Percentiles rank a stretch among this genome's conserved stretches.
Conservation (phyloP, 2,329 filamentous ascomycete species). For the Fusarium metavorans region DNA sequence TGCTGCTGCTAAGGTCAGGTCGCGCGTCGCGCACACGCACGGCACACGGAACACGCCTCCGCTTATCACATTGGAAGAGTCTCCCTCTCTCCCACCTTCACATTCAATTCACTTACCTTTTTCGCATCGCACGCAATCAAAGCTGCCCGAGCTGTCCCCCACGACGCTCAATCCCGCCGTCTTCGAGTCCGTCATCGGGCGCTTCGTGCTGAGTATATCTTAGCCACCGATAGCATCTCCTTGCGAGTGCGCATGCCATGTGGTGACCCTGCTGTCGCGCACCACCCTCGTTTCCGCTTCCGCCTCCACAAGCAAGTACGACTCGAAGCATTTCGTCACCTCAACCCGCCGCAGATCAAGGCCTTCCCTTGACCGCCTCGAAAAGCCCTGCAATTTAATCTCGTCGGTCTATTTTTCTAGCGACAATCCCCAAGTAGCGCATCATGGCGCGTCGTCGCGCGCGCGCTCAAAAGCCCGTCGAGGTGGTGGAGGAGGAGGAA, state of each 20-base stretch:
- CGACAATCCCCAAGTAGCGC: conserved; percentile 30
- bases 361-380: neutral
- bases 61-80: conserved; percentile 34
- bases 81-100: conserved; percentile 34
- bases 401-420: neutral
- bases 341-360: conserved; percentile 15
- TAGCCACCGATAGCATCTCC: conserved; percentile 6
- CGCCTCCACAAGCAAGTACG: conserved; percentile 11
- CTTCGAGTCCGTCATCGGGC: conserved; percentile 6
- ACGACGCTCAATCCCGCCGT: conserved; percentile 17
- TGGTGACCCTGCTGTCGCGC: conserved; percentile 37
- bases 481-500: conserved; percentile 46
- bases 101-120: conserved; percentile 9
- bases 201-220: conserved; percentile 9
- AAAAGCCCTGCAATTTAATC: neutral
- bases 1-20: conserved; percentile 15
- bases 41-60: conserved; percentile 36
- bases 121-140: conserved; percentile 7
- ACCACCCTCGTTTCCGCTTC: conserved; percentile 18
- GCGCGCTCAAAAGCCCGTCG: conserved; percentile 48
- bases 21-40: conserved; percentile 40
- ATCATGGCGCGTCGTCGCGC: conserved; percentile 54
- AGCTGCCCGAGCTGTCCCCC: conserved; percentile 10
- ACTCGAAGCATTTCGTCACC: conserved; percentile 30
- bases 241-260: conserved; percentile 37